phyloP scores from a whole-genome alignment of 1,284 basidiomycete species.

The Leucoagaricus sp. region DNA sequence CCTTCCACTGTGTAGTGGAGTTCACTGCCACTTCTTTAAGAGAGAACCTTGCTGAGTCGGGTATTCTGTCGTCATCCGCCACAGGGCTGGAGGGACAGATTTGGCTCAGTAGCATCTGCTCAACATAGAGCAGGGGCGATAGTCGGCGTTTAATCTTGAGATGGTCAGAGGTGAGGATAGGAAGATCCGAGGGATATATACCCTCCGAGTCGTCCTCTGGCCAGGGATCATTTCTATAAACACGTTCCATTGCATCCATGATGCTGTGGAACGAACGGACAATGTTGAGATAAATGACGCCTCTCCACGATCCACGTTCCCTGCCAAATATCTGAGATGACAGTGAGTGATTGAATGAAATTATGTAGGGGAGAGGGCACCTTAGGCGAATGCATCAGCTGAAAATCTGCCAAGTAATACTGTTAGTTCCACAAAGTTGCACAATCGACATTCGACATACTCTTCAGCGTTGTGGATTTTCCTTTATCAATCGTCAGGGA shows the following conservation, averaged over 20 bases:
- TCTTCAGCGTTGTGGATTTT: conserved; percentile 67
- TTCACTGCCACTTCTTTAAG: conserved; percentile 42
- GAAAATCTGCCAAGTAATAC: conserved; percentile 52
- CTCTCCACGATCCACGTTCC: conserved; percentile 63
- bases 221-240: conserved; percentile 27
- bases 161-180: conserved; percentile 35
- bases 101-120: conserved; percentile 53
- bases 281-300: conserved; percentile 44
- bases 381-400: conserved; percentile 62
- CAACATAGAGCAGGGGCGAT: conserved; percentile 59
- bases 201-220: conserved; percentile 6
- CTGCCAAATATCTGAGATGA: conserved; percentile 47
- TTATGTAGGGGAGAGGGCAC: conserved; percentile 27
- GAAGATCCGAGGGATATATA: conserved; percentile 31
- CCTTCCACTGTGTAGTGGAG: conserved; percentile 41
- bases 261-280: conserved; percentile 68
- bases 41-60: not conserved
- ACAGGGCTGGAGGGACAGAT: conserved; percentile 42
- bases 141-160: conserved; percentile 58
- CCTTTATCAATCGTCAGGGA: conserved; percentile 33
- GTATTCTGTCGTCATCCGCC: conserved; percentile 23
- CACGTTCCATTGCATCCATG: conserved; percentile 55
- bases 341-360: not conserved
- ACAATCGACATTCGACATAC: conserved; percentile 41
- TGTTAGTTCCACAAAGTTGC: no score